Evolutionary conservation across 2,329 filamentous ascomycete species (phyloP), one percentile per base, ranked within the genome.

Genomic region (Arthrinium puccinioides): DNA sequence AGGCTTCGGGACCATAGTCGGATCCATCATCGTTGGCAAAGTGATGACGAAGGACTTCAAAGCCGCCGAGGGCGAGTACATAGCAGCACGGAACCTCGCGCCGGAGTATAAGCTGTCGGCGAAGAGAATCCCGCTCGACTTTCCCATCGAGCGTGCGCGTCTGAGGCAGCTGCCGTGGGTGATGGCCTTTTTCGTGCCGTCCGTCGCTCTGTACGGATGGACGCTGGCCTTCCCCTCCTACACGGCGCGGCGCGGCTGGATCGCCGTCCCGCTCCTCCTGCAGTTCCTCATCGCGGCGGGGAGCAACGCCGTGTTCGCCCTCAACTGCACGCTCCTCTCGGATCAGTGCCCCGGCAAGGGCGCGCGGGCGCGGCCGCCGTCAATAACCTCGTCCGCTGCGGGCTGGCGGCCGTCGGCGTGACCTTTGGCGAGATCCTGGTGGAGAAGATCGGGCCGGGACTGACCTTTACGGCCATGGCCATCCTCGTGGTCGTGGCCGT

Each of bases 121-220:
- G 18, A 44, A 48, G 30, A 44, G 57, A 32, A 41, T 49, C 1
- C 51, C 53, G 33, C 32, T 49, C 1, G 58, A 66, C 34, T 70
- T 70, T 36, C 63, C 63, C 1, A 60, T 70, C 40, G 66, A 67
- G 42, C 52, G 52, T 9, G 56, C 60, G 3, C 55, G 63, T 1
- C 54, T 69, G 15, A 52, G 54, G 13, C 55, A 61, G 35, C 51
- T 64, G 5, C 62, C 60, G 28, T 63, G 59, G 56, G 54, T 67
- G 39, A 56, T 55, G 7, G 45, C 48, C 2, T 29, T 61, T 3
- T 65, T 69, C 44, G 51, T 59, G 4, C 38, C 55, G 3, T 48
- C 52, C 15, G 55, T 56, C 1, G 56, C 45, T 7, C 44, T 49
- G 7, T 64, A 68, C 33, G 62, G 60, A 7, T 25, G 32, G 32